Evolutionary conservation across 371 early-diverging fungal species (phyloP), one percentile per base, ranked within the genome.

Genomic region (Rozella allomycis): DNA sequence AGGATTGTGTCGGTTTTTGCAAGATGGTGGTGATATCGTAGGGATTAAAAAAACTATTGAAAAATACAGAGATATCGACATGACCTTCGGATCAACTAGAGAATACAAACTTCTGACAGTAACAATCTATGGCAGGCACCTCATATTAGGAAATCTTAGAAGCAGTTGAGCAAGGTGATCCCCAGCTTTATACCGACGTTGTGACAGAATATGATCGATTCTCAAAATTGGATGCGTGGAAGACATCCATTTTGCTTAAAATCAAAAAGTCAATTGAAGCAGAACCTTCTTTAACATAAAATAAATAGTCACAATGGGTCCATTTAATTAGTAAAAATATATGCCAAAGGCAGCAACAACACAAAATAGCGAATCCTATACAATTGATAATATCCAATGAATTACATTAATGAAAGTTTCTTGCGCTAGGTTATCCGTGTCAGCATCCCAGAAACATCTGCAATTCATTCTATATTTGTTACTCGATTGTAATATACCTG

Each of bases 181-280:
- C 64, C 3, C 78, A 81, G 23, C 54, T 58, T 10, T 90, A 80
- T 43, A 79, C 81, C 11, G 67, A 71, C 40, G 63, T 62, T 20
- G 73, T 85, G 5, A 60, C 59, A 14, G 77, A 74, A 21, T 90
- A 64, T 49, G 90, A 93, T 50, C 58, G 70, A 33, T 36, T 86
- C 36, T 72, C 78, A 11, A 78, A 77, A 50, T 55, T 93, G 23
- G 93, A 93, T 51, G 66, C 69, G 45, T 93, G 93, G 93, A 90
- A 88, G 53, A 88, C 87, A 10, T 65, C 68, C 28, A 58, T 93
- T 23, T 55, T 93, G 30, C 55, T 88, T 31, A 61, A 67, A 35
- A 74, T 85, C 49, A 93, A 88, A 62, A 83, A 83, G 47, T 38
- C 58, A n/a, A 69, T 90, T 30, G 33, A 31, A 23, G 48, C 43